These are phyloP conservation scores for Backusella sp. DNA, from an alignment of 192 early-diverging fungal species.

Conservation along the genomic window DNA sequence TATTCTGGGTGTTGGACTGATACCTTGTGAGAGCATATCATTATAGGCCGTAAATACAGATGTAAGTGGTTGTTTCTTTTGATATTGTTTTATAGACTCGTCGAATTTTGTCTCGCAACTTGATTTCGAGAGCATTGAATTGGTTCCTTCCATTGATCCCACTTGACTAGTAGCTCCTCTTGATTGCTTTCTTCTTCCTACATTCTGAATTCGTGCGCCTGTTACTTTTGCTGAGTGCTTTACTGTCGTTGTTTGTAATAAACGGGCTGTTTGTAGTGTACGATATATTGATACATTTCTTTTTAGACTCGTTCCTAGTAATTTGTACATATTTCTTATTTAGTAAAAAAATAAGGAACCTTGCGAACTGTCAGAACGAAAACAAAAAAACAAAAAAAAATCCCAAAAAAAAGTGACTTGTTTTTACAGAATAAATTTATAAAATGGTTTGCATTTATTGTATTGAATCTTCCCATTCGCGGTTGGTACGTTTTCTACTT, in stretches of 20 bases:
- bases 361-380: neutral
- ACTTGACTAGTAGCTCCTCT: slow-evolving; percentile 8
- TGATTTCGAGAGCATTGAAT: neutral
- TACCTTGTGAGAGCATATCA: slow-evolving; percentile 23
- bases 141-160: neutral
- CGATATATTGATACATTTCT: neutral
- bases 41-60: slow-evolving; percentile 22
- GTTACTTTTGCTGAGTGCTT: neutral
- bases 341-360: neutral
- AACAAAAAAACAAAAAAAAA: neutral
- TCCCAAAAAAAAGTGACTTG: neutral
- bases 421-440: neutral
- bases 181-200: neutral
- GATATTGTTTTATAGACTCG: neutral
- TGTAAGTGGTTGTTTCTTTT: slow-evolving; percentile 5
- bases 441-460: slow-evolving; percentile 9
- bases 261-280: neutral
- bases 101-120: slow-evolving; percentile 23
- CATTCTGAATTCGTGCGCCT: neutral
- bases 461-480: slow-evolving; percentile 32
- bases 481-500: slow-evolving; percentile 30
- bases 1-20: slow-evolving; percentile 17
- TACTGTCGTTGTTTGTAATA: neutral
- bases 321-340: neutral
- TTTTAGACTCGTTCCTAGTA: neutral